A percentile compares a stretch with the other conserved stretches of the same genome.
Conservation (phyloP, 208 protist genomes). For the Trichomonas gallinae region DNA sequence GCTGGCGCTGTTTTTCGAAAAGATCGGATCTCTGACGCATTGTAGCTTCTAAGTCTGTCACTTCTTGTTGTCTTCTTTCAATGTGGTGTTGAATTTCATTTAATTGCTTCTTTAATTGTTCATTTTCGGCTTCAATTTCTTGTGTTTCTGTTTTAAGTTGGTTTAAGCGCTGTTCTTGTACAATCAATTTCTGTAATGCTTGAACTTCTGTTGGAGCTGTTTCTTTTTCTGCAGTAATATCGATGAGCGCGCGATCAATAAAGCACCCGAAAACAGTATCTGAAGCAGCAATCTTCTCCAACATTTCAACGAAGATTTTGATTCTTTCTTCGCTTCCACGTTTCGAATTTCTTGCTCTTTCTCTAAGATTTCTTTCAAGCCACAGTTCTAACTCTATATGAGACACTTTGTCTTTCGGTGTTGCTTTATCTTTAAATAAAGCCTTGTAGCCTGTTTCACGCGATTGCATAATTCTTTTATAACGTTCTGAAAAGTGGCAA, state of each 20-base stretch:
- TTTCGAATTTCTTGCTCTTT: constrained; percentile 16
- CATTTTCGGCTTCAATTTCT: background rate
- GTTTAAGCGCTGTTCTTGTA: background rate
- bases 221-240: background rate
- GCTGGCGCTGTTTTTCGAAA: background rate
- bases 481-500: too few species aligned
- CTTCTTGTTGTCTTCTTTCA: background rate
- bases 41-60: background rate
- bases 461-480: background rate
- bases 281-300: background rate
- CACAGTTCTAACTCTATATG: background rate
- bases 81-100: background rate
- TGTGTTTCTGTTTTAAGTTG: background rate
- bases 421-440: background rate
- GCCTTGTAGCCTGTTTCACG: background rate
- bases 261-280: background rate
- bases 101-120: background rate
- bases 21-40: background rate
- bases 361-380: constrained; percentile 18
- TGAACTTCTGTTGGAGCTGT: background rate
- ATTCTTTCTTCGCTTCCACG: constrained; percentile 9
- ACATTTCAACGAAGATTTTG: background rate
- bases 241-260: background rate
- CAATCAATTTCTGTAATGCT: background rate
- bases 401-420: background rate